These are phyloP conservation scores for Mollisia scopiformis DNA, from an alignment of 2,329 filamentous ascomycete species.

Conservation along the genomic window DNA sequence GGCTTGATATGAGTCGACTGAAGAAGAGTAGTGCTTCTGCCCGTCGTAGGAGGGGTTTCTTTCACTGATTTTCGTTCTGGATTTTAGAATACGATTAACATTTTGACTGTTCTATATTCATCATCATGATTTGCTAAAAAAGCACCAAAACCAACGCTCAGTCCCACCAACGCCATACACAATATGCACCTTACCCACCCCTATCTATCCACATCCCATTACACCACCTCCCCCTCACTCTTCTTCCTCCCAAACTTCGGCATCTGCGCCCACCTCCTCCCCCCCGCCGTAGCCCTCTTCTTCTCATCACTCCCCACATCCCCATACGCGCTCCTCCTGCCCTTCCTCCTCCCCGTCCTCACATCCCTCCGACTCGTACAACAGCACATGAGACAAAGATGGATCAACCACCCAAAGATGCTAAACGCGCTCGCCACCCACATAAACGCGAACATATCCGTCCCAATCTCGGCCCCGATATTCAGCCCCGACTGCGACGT, in stretches of 20 bases:
- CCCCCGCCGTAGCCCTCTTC: conserved; percentile 11
- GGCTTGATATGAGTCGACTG: too few species aligned
- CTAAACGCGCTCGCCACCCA: conserved; percentile 76
- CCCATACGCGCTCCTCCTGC: conserved; percentile 31
- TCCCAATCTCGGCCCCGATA: conserved; percentile 70
- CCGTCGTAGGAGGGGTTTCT: too few species aligned
- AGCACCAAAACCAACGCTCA: neutral
- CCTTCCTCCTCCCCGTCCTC: conserved; percentile 33
- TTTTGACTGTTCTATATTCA: too few species aligned
- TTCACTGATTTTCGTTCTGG: too few species aligned
- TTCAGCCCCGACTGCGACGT: conserved; percentile 74
- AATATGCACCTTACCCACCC: neutral
- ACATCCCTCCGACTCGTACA: conserved; percentile 46
- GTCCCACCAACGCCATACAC: neutral
- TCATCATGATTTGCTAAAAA: neutral
- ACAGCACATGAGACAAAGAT: conserved; percentile 79
- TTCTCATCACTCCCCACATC: conserved; percentile 22
- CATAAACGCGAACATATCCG: conserved; percentile 83
- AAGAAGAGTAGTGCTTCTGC: too few species aligned
- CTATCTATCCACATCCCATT: neutral
- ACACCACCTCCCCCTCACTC: conserved; percentile 22
- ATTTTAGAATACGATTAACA: too few species aligned
- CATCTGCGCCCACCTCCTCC: conserved; percentile 14
- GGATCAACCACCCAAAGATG: conserved; percentile 71
- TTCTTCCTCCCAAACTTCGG: conserved; percentile 20